A percentile compares a stretch with the other conserved stretches of the same genome.
Evolutionary conservation across 495 filamentous ascomycete species (phyloP).

Genomic region (Coniosporium apollinis): DNA sequence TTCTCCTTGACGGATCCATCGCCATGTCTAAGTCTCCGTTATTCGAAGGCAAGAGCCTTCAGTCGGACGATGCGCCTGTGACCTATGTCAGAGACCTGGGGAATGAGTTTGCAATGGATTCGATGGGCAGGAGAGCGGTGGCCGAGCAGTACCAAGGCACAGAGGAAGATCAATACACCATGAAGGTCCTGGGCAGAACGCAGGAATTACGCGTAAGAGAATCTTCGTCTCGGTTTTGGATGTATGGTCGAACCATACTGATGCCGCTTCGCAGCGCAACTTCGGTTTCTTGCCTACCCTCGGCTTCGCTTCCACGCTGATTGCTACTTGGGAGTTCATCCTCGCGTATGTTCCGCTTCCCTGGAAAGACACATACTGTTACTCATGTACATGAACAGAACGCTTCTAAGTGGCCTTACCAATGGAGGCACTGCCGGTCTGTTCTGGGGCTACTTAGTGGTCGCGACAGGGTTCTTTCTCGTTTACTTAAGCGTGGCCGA

Average conservation of each 20-base stretch:
- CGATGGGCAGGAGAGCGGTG: too few relatives aligned
- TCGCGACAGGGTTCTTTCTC: constrained; percentile 1
- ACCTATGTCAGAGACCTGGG: too few relatives aligned
- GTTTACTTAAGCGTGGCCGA: constrained; percentile 7
- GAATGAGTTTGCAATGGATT: too few relatives aligned
- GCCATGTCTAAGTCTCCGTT: too few relatives aligned
- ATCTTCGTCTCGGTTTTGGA: neutral
- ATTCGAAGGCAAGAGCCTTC: too few relatives aligned
- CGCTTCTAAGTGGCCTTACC: neutral
- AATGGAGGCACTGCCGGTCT: constrained; percentile 9
- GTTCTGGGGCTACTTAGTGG: constrained; percentile 9
- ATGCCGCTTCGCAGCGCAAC: constrained; percentile 23
- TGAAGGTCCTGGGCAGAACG: constrained; percentile 2
- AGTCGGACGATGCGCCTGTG: too few relatives aligned
- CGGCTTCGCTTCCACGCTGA: constrained; percentile 33
- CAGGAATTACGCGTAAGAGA: constrained; percentile 4
- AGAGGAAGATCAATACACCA: constrained; percentile 1
- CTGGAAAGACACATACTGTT: neutral
- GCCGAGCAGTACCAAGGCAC: constrained; percentile 2
- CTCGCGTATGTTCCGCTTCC: constrained; percentile 17
- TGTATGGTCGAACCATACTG: neutral
- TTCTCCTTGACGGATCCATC: too few relatives aligned
- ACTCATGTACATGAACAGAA: neutral
- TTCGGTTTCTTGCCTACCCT: constrained; percentile 33
- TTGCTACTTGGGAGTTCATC: constrained; percentile 34